Conservation (phyloP, 768 basidiomycete species). For the Boletus reticulatus region DNA sequence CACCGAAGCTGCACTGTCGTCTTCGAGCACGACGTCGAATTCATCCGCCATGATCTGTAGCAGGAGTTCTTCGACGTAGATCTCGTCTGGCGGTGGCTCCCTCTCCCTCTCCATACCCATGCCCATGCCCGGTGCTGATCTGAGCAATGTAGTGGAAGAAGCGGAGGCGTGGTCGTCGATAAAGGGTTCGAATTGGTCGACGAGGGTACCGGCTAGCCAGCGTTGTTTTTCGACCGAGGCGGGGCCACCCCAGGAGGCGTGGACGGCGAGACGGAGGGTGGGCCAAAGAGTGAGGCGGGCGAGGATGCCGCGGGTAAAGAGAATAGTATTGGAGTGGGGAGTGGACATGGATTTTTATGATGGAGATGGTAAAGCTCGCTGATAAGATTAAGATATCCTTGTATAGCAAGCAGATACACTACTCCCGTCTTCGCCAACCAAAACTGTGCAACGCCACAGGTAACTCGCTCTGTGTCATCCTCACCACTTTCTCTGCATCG, state of each 20-base stretch:
- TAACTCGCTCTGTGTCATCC: neutral
- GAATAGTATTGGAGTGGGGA: slow-evolving; percentile 49
- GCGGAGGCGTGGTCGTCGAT: slow-evolving; percentile 15
- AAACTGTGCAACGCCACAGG: neutral
- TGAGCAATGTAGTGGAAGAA: too few relatives aligned
- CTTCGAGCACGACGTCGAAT: slow-evolving; percentile 81
- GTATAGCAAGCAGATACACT: too few relatives aligned
- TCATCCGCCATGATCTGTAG: slow-evolving; percentile 86
- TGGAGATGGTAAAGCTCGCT: too few relatives aligned
- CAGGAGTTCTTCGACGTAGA: slow-evolving; percentile 79
- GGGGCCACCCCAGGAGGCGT: slow-evolving; percentile 85
- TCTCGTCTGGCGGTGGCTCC: slow-evolving; percentile 47
- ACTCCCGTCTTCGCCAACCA: neutral
- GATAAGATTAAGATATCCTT: too few relatives aligned
- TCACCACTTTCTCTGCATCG: neutral
- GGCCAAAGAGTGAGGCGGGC: slow-evolving; percentile 84
- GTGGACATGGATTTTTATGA: slow-evolving; percentile 9
- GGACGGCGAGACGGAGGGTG: slow-evolving; percentile 81
- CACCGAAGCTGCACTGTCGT: slow-evolving; percentile 74
- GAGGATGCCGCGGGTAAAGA: slow-evolving; percentile 86
- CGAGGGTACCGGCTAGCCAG: slow-evolving; percentile 80
- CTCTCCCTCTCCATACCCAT: neutral
- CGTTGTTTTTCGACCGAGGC: slow-evolving; percentile 69
- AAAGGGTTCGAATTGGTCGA: slow-evolving; percentile 72
- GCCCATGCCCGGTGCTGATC: neutral